Base-by-base conservation (phyloP, 73 alveolate genomes). In the Diophrys appendiculata region DNA sequence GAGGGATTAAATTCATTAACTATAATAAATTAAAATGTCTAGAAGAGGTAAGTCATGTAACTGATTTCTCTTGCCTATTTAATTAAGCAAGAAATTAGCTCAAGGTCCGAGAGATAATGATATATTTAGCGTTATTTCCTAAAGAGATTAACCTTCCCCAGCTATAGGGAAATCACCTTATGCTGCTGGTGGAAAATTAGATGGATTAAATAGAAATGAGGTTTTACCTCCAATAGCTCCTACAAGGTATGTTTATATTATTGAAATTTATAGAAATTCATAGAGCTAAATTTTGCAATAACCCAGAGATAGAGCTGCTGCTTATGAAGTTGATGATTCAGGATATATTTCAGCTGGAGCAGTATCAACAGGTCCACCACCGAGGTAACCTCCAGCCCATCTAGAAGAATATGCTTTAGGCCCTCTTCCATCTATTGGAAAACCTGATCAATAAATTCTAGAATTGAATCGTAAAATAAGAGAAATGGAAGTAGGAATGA, bases 401-500 rank as follows among this genome's bases (percentile, higher is more conserved):
- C 5, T 5, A 11, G 60, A 43, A 18, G 60, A 43, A 18, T 43
- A 43, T 18, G 5, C 60, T 5, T 18, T 43, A 11, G 60, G 60
- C n/a, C n/a, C 60, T 5, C 69, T 76, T 1, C 85, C 85, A 0
- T 53, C 65, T 25, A 18, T 76, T 22, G 85, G 85, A 23, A 29
- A 43, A 26, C 85, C 85, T 27, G 85, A 76, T 33, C 32, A 72
- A 33, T 75, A 79, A 32, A 65, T 86, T 3, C 11, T 35, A 22
- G 93, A 86, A 26, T 72, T 86, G 33, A 18, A 32, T 28, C 65
- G 27, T 8, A 79, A 86, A 65, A 26, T 73, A 5, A 54, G 93
- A 65, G 93, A 86, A 27, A 31, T 86, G 54, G 93, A 86, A 53
- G 67, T 86, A 26, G 73, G 72, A 33, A 54, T 86, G 77, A 54